Conservation (phyloP, 768 basidiomycete genomes). For the Mycena albidolilacea region DNA sequence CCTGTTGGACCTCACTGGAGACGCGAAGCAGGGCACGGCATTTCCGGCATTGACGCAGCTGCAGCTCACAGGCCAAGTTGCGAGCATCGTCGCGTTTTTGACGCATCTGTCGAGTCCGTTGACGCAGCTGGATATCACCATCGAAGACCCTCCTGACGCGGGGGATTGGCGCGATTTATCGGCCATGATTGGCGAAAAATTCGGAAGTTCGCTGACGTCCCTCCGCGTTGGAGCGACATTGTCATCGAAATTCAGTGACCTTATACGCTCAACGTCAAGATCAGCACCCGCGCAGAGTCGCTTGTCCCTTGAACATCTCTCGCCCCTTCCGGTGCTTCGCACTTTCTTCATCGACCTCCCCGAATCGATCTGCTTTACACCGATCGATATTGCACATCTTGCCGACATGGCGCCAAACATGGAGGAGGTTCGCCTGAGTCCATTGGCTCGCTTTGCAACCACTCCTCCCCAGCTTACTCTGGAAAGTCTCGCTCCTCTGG, state of each 20-base stretch:
- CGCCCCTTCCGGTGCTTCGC: slow-evolving; percentile 65
- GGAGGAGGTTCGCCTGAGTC: slow-evolving; percentile 78
- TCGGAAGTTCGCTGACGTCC: slow-evolving; percentile 70
- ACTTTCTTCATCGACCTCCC: slow-evolving; percentile 87
- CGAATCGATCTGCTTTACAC: slow-evolving; percentile 77
- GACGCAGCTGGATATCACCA: slow-evolving; percentile 78
- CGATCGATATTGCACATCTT: slow-evolving; percentile 71
- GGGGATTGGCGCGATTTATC: slow-evolving; percentile 85
- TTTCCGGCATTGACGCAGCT: slow-evolving; percentile 73
- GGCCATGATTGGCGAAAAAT: slow-evolving; percentile 72
- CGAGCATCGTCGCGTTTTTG: slow-evolving; percentile 80
- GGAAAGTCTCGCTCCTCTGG: slow-evolving; percentile 73
- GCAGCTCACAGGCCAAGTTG: slow-evolving; percentile 78
- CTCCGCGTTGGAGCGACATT: slow-evolving; percentile 76
- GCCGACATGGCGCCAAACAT: slow-evolving; percentile 77
- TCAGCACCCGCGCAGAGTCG: slow-evolving; percentile 72
- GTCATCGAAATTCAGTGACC: slow-evolving; percentile 84
- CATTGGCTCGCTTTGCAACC: slow-evolving; percentile 74
- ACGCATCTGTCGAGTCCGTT: slow-evolving; percentile 77
- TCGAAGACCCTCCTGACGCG: slow-evolving; percentile 84
- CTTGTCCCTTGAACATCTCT: slow-evolving; percentile 74
- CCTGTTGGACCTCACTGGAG: slow-evolving; percentile 73
- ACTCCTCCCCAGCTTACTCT: slow-evolving; percentile 72
- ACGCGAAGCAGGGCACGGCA: slow-evolving; percentile 67
- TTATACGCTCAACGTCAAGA: slow-evolving; percentile 82